phyloP scores from a whole-genome alignment of 2,329 filamentous ascomycete genomes.

The Exophiala sideris region DNA sequence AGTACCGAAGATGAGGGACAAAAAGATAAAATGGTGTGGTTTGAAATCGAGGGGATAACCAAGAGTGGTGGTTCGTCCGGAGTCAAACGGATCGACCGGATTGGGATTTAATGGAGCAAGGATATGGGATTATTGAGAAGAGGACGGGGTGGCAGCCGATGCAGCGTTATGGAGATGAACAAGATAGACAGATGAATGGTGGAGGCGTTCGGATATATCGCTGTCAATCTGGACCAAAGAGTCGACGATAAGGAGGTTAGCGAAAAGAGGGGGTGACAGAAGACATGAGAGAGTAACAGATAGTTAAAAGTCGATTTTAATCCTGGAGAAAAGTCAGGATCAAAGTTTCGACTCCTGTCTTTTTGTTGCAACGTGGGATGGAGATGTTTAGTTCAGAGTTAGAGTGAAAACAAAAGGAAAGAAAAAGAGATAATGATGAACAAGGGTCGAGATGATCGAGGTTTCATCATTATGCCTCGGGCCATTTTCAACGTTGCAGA shows the following conservation, averaged over 20 bases:
- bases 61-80: conserved; percentile 1
- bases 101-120: neutral
- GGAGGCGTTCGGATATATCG: neutral
- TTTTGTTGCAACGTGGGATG: too few relatives aligned
- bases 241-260: neutral
- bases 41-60: neutral
- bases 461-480: neutral
- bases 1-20: conserved; percentile 1
- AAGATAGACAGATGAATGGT: neutral
- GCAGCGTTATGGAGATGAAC: neutral
- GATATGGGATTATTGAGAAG: neutral
- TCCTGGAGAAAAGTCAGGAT: neutral
- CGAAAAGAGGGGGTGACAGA: neutral
- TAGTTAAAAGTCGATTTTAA: neutral
- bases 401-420: neutral
- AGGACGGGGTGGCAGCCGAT: conserved; percentile 1
- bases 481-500: neutral
- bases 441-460: neutral
- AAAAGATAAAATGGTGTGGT: neutral
- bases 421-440: neutral
- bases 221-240: neutral
- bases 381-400: too few relatives aligned
- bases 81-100: conserved; percentile 1
- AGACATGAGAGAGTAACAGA: neutral
- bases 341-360: too few relatives aligned